Percentiles rank a stretch among this genome's conserved stretches.
phyloP scores from a whole-genome alignment of 2,329 filamentous ascomycete genomes.

The Didymella pomorum region DNA sequence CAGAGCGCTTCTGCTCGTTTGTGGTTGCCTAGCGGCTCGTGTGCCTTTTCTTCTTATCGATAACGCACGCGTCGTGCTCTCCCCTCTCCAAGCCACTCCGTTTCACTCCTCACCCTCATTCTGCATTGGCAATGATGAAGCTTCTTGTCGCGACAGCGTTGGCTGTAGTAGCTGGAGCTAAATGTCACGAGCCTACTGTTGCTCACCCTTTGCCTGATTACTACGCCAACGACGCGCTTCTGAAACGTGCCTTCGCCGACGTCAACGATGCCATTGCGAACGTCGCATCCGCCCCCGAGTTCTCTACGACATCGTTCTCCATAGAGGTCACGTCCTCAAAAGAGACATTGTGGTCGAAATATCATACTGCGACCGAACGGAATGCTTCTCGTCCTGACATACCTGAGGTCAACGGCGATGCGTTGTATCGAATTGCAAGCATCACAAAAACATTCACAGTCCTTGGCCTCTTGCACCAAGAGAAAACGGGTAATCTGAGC shows the following conservation, averaged over 20 bases:
- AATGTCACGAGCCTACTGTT: conserved; percentile 50
- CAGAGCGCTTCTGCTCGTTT: neutral
- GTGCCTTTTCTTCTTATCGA: neutral
- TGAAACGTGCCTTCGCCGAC: conserved; percentile 41
- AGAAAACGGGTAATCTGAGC: conserved; percentile 45
- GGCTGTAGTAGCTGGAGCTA: conserved; percentile 24
- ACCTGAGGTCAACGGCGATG: conserved; percentile 48
- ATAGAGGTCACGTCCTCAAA: conserved; percentile 52
- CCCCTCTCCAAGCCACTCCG: neutral
- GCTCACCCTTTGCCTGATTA: conserved; percentile 51
- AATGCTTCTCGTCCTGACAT: conserved; percentile 50
- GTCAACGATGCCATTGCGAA: conserved; percentile 37
- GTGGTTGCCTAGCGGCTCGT: neutral
- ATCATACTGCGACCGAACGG: conserved; percentile 50
- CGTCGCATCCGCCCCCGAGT: conserved; percentile 40
- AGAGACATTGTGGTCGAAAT: conserved; percentile 49
- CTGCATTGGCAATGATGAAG: neutral
- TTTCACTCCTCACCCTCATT: neutral
- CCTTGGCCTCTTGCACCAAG: conserved; percentile 43
- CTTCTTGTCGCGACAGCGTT: neutral
- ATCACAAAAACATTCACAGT: conserved; percentile 50
- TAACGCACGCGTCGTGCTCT: neutral
- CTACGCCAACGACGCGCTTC: conserved; percentile 35
- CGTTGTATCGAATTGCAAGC: conserved; percentile 53
- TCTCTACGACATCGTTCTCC: conserved; percentile 50